These are phyloP conservation scores for Apiotrichum gracile DNA, from an alignment of 1,284 basidiomycete genomes.

Conservation along the genomic window DNA sequence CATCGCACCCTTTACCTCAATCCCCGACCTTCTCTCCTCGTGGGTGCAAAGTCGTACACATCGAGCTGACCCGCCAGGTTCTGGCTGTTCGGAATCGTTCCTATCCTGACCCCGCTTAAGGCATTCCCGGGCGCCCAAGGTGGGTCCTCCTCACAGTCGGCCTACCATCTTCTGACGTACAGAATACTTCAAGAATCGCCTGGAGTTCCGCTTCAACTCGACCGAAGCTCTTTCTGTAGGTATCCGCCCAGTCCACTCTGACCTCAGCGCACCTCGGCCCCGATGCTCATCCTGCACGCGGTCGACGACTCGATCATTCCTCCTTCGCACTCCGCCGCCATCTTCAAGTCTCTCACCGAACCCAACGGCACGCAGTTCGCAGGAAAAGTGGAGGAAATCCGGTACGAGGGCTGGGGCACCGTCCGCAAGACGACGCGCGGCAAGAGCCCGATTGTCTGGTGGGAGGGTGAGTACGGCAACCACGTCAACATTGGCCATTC, in stretches of 20 bases:
- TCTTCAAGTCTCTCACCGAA: slow-evolving; percentile 59
- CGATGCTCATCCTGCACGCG: slow-evolving; percentile 73
- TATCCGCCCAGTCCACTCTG: background rate
- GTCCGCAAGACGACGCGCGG: slow-evolving; percentile 12
- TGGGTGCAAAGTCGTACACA: slow-evolving; percentile 11
- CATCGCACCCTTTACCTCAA: slow-evolving; percentile 40
- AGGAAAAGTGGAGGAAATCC: background rate
- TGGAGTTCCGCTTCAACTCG: slow-evolving; percentile 32
- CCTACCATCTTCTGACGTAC: background rate
- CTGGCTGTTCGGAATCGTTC: slow-evolving; percentile 34
- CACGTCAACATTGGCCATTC: slow-evolving; percentile 40
- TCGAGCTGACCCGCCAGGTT: slow-evolving; percentile 20
- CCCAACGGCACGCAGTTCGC: slow-evolving; percentile 1
- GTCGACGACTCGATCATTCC: slow-evolving; percentile 77
- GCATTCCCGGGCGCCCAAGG: slow-evolving; percentile 23
- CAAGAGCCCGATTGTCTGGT: slow-evolving; percentile 26
- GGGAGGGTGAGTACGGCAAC: slow-evolving; percentile 36
- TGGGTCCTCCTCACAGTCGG: background rate
- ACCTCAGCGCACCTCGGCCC: slow-evolving; percentile 55
- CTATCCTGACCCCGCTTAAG: slow-evolving; percentile 31
- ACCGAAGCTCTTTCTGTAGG: slow-evolving; percentile 23
- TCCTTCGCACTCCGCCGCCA: slow-evolving; percentile 61
- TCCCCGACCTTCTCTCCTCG: slow-evolving; percentile 34
- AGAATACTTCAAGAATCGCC: slow-evolving; percentile 27
- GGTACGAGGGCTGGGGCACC: slow-evolving; percentile 29